A percentile compares a stretch with the other conserved stretches of the same genome.
These are phyloP conservation scores for Camellia lanceoleosa DNA, from an alignment of 148 eudicot genomes.

Conservation along the genomic window DNA sequence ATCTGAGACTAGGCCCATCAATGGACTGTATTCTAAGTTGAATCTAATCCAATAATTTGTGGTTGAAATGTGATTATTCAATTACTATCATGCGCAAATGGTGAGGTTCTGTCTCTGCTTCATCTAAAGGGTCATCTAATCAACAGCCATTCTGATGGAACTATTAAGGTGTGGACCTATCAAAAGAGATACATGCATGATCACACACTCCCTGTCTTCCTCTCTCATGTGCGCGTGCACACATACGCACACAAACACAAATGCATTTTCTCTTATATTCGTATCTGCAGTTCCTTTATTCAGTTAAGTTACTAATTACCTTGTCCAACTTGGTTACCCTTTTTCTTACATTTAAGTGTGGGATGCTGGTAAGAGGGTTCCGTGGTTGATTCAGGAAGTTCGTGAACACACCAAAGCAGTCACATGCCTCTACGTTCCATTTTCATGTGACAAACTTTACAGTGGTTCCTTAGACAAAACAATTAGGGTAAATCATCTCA, in stretches of 20 bases:
- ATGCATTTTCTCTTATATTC: background rate
- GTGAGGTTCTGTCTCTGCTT: constrained; percentile 41
- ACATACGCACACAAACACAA: no score
- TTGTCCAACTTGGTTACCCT: background rate
- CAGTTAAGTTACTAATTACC: background rate
- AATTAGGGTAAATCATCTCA: constrained; percentile 31
- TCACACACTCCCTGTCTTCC: background rate
- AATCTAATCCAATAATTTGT: no score
- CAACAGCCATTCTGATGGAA: constrained; percentile 56
- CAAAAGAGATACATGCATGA: no score
- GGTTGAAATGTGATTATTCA: no score
- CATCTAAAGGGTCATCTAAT: constrained; percentile 36
- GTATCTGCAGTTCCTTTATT: background rate
- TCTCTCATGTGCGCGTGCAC: background rate
- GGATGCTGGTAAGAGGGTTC: constrained; percentile 39
- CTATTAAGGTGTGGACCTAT: constrained; percentile 39
- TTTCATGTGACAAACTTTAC: constrained; percentile 40
- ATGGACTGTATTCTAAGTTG: no score
- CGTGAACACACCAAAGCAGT: constrained; percentile 52
- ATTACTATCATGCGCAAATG: constrained; percentile 27
- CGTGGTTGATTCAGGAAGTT: constrained; percentile 47
- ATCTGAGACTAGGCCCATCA: no score
- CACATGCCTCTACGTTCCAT: constrained; percentile 41
- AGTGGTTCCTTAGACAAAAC: constrained; percentile 60
- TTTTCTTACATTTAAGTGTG: constrained; percentile 32